Base-by-base conservation (phyloP, 1,284 basidiomycete genomes). In the Caloboletus inedulis region DNA sequence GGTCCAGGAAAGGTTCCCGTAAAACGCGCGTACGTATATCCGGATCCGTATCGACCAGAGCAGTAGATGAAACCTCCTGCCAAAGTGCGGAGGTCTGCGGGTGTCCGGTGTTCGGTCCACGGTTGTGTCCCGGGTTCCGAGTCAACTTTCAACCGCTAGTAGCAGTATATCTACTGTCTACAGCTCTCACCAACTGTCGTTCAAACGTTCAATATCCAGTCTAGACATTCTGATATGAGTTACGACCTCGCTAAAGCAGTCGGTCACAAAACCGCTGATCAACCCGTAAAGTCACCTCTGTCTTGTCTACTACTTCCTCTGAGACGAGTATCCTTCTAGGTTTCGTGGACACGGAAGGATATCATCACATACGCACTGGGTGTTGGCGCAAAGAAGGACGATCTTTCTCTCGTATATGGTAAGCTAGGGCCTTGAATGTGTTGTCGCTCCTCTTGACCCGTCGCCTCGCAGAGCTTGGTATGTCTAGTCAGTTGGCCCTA, bases 281-380 rank as follows among this genome's bases (percentile, higher is more conserved):
- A 66, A 35, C 56, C 66, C 19, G 65, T 70, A 45, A 35, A 21
- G 19, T 36, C 13, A 3, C 19, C 0, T 19, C 16, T 13, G 1
- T 34, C 31, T n/a, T 27, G 2, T 27, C 31, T 10, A 8, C 27
- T 14, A 25, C 23, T 25, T 36, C 13, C 27, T 31, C 21, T 30
- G 19, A n/a, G 33, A 19, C 19, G 2, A 47, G 14, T 40, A 6
- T 42, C n/a, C 8, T 27, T 36, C 7, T 27, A 67, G 65, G 65
- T 68, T n/a, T 65, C 68, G 1, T 68, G 65, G 65, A 68, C 68
- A 14, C 62, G 62, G 40, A 68, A 70, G 40, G 65, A 68, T 40
- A 55, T 68, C 35, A 49, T 68, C 59, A 69, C 47, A 10, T 68
- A 68, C 18, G 65, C 65, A 5, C 49, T 68, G 2, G 65, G 65